A percentile compares a stretch with the other conserved stretches of the same genome.
Evolutionary conservation across 1,284 basidiomycete species (phyloP).

Genomic region (Cutaneotrichosporon cyanovorans): DNA sequence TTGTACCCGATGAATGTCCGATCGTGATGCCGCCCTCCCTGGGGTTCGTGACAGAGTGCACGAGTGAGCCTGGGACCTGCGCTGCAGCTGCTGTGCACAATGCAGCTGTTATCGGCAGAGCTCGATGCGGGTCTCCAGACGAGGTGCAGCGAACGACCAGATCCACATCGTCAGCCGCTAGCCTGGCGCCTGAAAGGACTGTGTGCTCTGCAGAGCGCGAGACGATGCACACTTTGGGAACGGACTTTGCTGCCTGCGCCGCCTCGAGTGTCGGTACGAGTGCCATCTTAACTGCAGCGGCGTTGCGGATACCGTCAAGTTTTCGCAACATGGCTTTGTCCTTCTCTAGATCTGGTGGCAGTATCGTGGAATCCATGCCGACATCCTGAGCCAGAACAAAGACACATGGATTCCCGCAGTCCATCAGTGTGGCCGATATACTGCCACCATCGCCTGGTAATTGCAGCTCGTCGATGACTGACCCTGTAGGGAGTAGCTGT

Average conservation of each 20-base stretch:
- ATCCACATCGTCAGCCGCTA: slow-evolving; percentile 46
- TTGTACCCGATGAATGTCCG: slow-evolving; percentile 58
- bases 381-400: slow-evolving; percentile 53
- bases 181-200: slow-evolving; percentile 16
- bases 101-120: slow-evolving; percentile 66
- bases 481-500: slow-evolving; percentile 58
- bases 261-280: slow-evolving; percentile 56
- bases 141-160: slow-evolving; percentile 59
- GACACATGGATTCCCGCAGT: slow-evolving; percentile 66
- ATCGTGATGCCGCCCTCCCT: slow-evolving; percentile 47
- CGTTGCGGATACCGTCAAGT: slow-evolving; percentile 48
- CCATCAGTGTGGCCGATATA: slow-evolving; percentile 54
- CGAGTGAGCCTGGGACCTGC: slow-evolving; percentile 52
- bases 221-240: slow-evolving; percentile 64
- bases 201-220: slow-evolving; percentile 33
- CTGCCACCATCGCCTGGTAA: slow-evolving; percentile 28
- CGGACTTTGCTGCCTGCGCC: slow-evolving; percentile 29
- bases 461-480: slow-evolving; percentile 48
- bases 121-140: slow-evolving; percentile 64
- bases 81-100: slow-evolving; percentile 62
- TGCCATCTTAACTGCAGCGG: slow-evolving; percentile 57
- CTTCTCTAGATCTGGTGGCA: slow-evolving; percentile 50
- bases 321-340: neutral
- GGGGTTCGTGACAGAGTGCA: slow-evolving; percentile 24
- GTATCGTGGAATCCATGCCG: slow-evolving; percentile 30